Conservation (phyloP, 164 flowering plant species). For the Dillenia suffruticosa region DNA sequence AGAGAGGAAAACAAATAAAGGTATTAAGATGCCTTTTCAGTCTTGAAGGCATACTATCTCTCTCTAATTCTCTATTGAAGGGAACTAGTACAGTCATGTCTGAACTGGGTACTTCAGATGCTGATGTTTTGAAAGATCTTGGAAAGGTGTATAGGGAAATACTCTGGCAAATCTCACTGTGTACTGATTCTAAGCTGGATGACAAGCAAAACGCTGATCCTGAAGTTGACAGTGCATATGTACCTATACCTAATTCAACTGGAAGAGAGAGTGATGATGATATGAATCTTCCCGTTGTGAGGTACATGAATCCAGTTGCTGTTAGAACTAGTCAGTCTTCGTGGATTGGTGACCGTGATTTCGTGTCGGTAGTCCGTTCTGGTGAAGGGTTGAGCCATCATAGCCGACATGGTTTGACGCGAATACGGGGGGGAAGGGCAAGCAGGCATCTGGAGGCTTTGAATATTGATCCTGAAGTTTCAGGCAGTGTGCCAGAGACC, state of each 20-base stretch:
- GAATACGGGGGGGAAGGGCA: conserved; percentile 68
- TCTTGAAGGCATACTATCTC: conserved; percentile 70
- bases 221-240: conserved; percentile 50
- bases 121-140: conserved; percentile 80
- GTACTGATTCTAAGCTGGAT: conserved; percentile 63
- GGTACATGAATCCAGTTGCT: conserved; percentile 65
- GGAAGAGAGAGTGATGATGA: conserved; percentile 84
- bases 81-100: conserved; percentile 60
- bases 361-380: conserved; percentile 59
- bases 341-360: conserved; percentile 75
- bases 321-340: conserved; percentile 47
- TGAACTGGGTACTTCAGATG: conserved; percentile 73
- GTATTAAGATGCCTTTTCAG: conserved; percentile 58
- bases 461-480: conserved; percentile 57
- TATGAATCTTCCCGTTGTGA: conserved; percentile 36
- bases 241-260: conserved; percentile 33
- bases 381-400: conserved; percentile 73
- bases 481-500: conserved; percentile 36
- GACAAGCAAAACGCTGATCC: conserved; percentile 51
- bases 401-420: conserved; percentile 64
- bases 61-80: conserved; percentile 67
- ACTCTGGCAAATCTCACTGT: conserved; percentile 75
- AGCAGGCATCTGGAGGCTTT: conserved; percentile 63
- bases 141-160: conserved; percentile 68
- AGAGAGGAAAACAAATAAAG: conserved; percentile 39